Conservation (phyloP, 768 basidiomycete species). For the Suillus americanus region DNA sequence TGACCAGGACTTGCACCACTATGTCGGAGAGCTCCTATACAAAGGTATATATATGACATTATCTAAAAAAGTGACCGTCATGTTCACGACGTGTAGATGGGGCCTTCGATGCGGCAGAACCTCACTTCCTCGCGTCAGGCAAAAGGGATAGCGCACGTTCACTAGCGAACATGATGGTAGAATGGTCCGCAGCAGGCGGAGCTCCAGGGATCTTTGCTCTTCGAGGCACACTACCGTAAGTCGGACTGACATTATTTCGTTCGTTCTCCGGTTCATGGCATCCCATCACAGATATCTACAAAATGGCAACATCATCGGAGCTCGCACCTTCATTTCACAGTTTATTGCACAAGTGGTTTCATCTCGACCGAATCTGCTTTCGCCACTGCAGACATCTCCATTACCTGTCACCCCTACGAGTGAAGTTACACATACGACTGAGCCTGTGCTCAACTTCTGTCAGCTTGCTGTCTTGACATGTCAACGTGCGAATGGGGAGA, state of each 20-base stretch:
- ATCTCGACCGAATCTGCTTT: slow-evolving; percentile 40
- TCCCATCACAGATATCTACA: slow-evolving; percentile 58
- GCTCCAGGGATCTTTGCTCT: slow-evolving; percentile 76
- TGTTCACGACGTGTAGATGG: slow-evolving; percentile 52
- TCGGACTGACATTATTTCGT: slow-evolving; percentile 7
- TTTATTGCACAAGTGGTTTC: slow-evolving; percentile 66
- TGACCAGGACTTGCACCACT: slow-evolving; percentile 85
- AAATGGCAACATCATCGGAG: slow-evolving; percentile 90
- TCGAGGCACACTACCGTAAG: slow-evolving; percentile 80
- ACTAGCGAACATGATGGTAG: slow-evolving; percentile 82
- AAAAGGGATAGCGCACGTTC: slow-evolving; percentile 86
- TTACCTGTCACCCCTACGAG: slow-evolving; percentile 45
- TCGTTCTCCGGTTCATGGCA: slow-evolving; percentile 10
- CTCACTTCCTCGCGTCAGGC: slow-evolving; percentile 81
- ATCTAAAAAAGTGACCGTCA: background rate
- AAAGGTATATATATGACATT: slow-evolving; percentile 55
- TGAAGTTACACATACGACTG: slow-evolving; percentile 74
- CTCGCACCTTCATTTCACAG: slow-evolving; percentile 86
- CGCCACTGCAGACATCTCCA: slow-evolving; percentile 41
- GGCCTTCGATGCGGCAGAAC: slow-evolving; percentile 71
- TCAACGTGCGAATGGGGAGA: slow-evolving; percentile 81
- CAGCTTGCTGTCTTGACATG: slow-evolving; percentile 89
- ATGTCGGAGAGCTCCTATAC: slow-evolving; percentile 84
- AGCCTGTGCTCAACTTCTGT: slow-evolving; percentile 80
- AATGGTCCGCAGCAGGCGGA: slow-evolving; percentile 64